Percentiles rank a stretch among this genome's conserved stretches.
Conservation (phyloP, 257 asterid species). For the Primulina huaijiensis region DNA sequence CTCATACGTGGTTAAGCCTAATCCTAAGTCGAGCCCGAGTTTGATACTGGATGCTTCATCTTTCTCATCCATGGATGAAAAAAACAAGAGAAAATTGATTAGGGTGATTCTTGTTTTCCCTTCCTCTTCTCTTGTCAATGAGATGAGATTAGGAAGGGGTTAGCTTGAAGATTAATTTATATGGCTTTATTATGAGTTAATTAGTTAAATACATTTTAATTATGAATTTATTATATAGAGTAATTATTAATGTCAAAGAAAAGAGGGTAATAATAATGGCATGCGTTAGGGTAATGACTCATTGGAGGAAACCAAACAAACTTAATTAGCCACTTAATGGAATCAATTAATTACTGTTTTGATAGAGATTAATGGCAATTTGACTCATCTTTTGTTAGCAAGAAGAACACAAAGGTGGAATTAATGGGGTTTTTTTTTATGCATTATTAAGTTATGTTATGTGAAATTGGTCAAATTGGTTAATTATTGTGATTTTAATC, state of each 20-base stretch:
- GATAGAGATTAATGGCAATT: neutral
- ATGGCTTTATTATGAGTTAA: constrained; percentile 15
- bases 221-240: constrained; percentile 35
- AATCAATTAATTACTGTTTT: neutral
- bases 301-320: constrained; percentile 40
- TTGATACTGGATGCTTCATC: constrained; percentile 35
- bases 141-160: constrained; percentile 15
- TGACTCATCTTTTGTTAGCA: neutral
- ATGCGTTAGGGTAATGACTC: constrained; percentile 48
- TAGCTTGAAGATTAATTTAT: constrained; percentile 26
- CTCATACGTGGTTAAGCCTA: constrained; percentile 27
- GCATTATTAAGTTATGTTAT: neutral
- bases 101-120: neutral
- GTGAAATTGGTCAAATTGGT: neutral
- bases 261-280: constrained; percentile 28
- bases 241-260: constrained; percentile 39
- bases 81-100: neutral
- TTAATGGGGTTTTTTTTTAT: too few species aligned
- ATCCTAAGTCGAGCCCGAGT: constrained; percentile 48
- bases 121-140: constrained; percentile 16
- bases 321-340: neutral
- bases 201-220: constrained; percentile 34
- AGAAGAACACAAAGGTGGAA: neutral
- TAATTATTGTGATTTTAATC: neutral
- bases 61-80: constrained; percentile 26